These are phyloP conservation scores for Alternaria alternata DNA, from an alignment of 2,329 filamentous ascomycete genomes.

Conservation along the genomic window DNA sequence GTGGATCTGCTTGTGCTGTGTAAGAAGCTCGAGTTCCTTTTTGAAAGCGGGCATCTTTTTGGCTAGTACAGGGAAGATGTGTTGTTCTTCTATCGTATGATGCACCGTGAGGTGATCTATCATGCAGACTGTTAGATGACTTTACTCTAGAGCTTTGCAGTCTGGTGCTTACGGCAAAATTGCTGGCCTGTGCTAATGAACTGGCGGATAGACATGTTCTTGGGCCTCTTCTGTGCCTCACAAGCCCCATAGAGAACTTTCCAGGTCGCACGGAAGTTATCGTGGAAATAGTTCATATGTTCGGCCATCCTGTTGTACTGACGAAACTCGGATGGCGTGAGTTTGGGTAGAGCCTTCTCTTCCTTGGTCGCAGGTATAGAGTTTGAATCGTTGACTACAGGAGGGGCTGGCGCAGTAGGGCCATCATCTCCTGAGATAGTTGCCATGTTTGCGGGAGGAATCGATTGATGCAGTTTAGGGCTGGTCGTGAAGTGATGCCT, in stretches of 20 bases:
- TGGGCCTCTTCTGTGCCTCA: conserved; percentile 65
- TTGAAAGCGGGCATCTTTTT: conserved; percentile 80
- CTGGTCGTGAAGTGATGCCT: conserved; percentile 1
- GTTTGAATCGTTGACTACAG: conserved; percentile 6
- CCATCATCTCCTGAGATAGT: conserved; percentile 6
- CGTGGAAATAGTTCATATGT: conserved; percentile 73
- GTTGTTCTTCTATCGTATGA: conserved; percentile 82
- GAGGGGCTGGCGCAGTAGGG: conserved; percentile 8
- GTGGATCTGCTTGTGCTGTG: conserved; percentile 82
- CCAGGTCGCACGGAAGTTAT: conserved; percentile 64
- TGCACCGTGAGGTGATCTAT: conserved; percentile 71
- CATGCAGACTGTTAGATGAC: background rate
- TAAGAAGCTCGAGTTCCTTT: conserved; percentile 69
- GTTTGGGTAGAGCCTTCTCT: conserved; percentile 63
- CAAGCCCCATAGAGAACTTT: conserved; percentile 74
- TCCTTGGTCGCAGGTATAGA: conserved; percentile 4
- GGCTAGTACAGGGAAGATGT: conserved; percentile 82
- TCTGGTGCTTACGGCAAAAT: conserved; percentile 61
- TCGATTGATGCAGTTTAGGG: conserved; percentile 1
- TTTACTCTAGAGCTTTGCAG: background rate
- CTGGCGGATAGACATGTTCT: conserved; percentile 70
- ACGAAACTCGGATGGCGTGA: conserved; percentile 72
- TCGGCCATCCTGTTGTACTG: conserved; percentile 77
- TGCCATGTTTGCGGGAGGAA: conserved; percentile 10
- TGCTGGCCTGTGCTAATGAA: conserved; percentile 74